Percentiles rank a stretch among this genome's conserved stretches.
These are phyloP conservation scores for Ustilago crameri DNA, from an alignment of 1,284 basidiomycete genomes.

Conservation along the genomic window DNA sequence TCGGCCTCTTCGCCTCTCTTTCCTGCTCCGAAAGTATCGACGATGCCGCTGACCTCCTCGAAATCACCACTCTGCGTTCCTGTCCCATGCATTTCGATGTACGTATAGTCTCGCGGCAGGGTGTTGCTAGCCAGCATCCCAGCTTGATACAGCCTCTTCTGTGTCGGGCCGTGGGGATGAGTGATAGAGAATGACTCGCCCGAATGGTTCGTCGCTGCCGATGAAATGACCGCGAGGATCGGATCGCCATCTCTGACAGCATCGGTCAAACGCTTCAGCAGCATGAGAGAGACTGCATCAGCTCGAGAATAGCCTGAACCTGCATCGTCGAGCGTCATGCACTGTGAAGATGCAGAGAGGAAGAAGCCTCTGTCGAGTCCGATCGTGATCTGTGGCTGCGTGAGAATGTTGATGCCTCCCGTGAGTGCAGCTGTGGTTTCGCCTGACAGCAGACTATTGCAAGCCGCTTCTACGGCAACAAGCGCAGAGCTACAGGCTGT, in stretches of 20 bases:
- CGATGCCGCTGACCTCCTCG: conserved; percentile 52
- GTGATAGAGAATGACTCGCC: conserved; percentile 55
- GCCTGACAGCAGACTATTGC: conserved; percentile 29
- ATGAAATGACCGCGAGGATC: conserved; percentile 41
- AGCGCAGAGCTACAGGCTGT: conserved; percentile 53
- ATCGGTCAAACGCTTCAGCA: conserved; percentile 46
- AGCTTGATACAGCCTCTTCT: conserved; percentile 38
- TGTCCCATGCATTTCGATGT: conserved; percentile 54
- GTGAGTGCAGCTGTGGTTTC: conserved; percentile 34
- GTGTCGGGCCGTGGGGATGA: conserved; percentile 48
- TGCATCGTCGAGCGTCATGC: conserved; percentile 49
- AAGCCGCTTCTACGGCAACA: conserved; percentile 50
- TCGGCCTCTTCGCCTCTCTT: conserved; percentile 17
- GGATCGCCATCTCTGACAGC: conserved; percentile 47
- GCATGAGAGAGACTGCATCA: conserved; percentile 46
- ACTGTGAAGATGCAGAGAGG: conserved; percentile 49
- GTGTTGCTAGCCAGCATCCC: conserved; percentile 40
- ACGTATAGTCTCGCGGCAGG: conserved; percentile 25
- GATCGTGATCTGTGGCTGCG: conserved; percentile 53
- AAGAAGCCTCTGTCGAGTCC: conserved; percentile 55
- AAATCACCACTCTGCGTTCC: conserved; percentile 54
- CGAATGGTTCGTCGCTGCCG: conserved; percentile 50
- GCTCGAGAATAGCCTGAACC: conserved; percentile 50
- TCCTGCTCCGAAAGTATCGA: conserved; percentile 47
- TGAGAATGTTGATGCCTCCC: conserved; percentile 53